These are phyloP conservation scores for Penicillium malachiteum DNA, from an alignment of 495 filamentous ascomycete genomes.

Conservation along the genomic window DNA sequence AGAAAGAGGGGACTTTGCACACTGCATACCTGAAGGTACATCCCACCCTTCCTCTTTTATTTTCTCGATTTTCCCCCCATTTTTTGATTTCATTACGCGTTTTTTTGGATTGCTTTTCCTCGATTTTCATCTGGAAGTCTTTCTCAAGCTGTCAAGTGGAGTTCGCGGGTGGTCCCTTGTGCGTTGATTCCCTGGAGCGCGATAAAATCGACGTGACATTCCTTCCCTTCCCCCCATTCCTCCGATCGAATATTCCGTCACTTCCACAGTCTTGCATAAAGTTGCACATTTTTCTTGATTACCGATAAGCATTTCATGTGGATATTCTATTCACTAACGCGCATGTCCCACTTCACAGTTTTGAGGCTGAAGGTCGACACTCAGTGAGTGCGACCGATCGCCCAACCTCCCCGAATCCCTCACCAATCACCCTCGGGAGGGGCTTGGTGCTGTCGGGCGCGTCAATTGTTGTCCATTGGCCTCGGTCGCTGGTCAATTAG, in stretches of 20 bases:
- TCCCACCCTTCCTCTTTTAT: constrained; percentile 15
- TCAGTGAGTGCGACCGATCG: constrained; percentile 33
- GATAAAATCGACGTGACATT: constrained; percentile 19
- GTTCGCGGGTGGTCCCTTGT: no score
- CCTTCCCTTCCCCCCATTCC: constrained; percentile 34
- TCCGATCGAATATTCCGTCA: constrained; percentile 60
- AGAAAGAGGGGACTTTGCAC: constrained; percentile 19
- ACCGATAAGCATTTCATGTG: constrained; percentile 14
- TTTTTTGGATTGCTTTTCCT: neutral
- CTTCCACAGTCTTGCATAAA: constrained; percentile 13
- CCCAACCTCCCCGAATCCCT: constrained; percentile 15
- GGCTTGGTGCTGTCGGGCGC: constrained; percentile 21
- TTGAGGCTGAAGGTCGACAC: constrained; percentile 23
- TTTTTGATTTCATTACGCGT: neutral
- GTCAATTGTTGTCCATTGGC: constrained; percentile 14
- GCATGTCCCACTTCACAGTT: constrained; percentile 12
- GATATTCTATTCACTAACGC: constrained; percentile 15
- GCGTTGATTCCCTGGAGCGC: constrained; percentile 4
- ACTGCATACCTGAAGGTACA: constrained; percentile 41
- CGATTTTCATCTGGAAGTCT: no score
- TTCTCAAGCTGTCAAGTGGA: no score
- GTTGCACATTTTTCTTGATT: constrained; percentile 23
- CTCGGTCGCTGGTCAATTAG: neutral
- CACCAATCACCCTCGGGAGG: constrained; percentile 21
- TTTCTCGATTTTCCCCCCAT: neutral